Percentiles rank a stretch among this genome's conserved stretches.
phyloP scores from a whole-genome alignment of 176 grass and related monocot genomes.

The Cenchrus purpureus region DNA sequence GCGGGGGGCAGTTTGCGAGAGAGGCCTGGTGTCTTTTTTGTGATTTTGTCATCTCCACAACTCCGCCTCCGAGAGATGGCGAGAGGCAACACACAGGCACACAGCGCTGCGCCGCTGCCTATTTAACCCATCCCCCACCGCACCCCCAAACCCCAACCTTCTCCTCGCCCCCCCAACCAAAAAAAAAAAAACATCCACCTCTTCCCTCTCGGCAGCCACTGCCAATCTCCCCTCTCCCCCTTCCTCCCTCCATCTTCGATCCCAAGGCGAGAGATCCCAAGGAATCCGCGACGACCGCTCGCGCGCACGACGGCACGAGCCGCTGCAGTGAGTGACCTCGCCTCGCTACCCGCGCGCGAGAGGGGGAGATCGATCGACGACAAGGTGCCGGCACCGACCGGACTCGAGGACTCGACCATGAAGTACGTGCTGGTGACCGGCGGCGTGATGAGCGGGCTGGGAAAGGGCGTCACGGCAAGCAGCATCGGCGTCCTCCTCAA shows the following conservation, averaged over 20 bases:
- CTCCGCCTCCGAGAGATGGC: neutral
- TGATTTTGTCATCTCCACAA: too few relatives aligned
- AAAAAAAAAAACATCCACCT: neutral
- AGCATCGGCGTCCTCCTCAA: slow-evolving; percentile 92
- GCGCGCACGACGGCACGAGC: neutral
- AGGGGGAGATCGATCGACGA: neutral
- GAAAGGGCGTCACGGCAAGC: slow-evolving; percentile 95
- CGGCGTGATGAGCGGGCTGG: slow-evolving; percentile 90
- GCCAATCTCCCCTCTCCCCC: neutral
- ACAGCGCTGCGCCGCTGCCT: neutral
- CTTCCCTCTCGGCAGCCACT: neutral
- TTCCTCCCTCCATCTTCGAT: neutral
- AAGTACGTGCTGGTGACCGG: slow-evolving; percentile 98
- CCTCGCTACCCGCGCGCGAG: too few relatives aligned
- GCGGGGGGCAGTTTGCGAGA: neutral
- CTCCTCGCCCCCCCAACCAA: neutral
- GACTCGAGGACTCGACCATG: slow-evolving; percentile 39
- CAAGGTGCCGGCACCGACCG: neutral
- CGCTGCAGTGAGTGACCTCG: slow-evolving; percentile 13
- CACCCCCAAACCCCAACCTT: slow-evolving; percentile 21
- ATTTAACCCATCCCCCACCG: slow-evolving; percentile 34
- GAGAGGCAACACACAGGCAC: too few relatives aligned
- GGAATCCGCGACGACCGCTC: neutral
- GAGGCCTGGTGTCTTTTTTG: too few relatives aligned
- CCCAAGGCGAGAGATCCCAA: neutral